Conservation (phyloP, 306 rosid genomes). For the Chamaecrista fasciculata region DNA sequence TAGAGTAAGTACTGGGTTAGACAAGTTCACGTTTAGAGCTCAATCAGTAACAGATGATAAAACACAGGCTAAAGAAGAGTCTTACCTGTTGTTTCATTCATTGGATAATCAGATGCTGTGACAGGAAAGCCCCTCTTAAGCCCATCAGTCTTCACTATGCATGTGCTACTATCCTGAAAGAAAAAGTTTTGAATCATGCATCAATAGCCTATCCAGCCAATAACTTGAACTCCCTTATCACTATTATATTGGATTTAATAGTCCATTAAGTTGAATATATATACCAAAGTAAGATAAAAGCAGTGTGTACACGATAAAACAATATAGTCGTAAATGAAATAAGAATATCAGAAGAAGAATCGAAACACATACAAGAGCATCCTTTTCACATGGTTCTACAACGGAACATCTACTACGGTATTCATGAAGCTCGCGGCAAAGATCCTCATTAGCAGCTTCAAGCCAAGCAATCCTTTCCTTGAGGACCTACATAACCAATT, state of each 20-base stretch:
- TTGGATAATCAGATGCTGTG: slow-evolving; percentile 68
- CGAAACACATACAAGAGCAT: slow-evolving; percentile 57
- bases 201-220: slow-evolving; percentile 26
- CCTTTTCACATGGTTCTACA: slow-evolving; percentile 66
- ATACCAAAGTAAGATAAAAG: slow-evolving; percentile 22
- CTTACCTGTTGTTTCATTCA: slow-evolving; percentile 79
- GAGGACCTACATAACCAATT: slow-evolving; percentile 58
- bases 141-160: slow-evolving; percentile 72
- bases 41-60: slow-evolving; percentile 1
- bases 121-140: slow-evolving; percentile 83
- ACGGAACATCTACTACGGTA: slow-evolving; percentile 71
- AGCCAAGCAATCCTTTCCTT: slow-evolving; percentile 97
- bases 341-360: slow-evolving; percentile 27
- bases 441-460: slow-evolving; percentile 98
- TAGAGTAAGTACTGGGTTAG: slow-evolving; percentile 1
- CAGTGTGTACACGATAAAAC: slow-evolving; percentile 19
- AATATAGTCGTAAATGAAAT: not conserved
- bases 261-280: not conserved
- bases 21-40: slow-evolving; percentile 22
- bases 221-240: slow-evolving; percentile 18
- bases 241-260: not conserved
- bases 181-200: slow-evolving; percentile 29
- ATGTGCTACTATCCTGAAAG: slow-evolving; percentile 68
- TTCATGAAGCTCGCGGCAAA: slow-evolving; percentile 95
- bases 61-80: slow-evolving; percentile 26